Conservation (phyloP, 805 yeast species). For the Sungouiozyma ichnusensis region DNA sequence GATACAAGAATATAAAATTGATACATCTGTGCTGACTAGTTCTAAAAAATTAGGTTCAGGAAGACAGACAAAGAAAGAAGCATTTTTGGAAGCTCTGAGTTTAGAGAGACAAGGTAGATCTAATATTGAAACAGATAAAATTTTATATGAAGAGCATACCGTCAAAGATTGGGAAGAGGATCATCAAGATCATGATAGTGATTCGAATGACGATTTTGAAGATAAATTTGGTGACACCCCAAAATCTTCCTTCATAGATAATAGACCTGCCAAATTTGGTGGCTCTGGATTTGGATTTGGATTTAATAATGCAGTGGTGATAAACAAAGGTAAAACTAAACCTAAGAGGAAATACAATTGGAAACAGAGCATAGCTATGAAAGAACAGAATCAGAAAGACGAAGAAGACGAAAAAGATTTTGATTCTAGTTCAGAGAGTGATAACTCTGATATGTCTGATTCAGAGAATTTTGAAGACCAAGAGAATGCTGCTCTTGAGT, state of each 20-base stretch:
- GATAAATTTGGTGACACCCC: conserved; percentile 16
- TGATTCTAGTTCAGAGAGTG: conserved; percentile 29
- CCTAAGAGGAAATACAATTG: conserved; percentile 59
- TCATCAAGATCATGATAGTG: conserved; percentile 17
- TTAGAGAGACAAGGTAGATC: conserved; percentile 63
- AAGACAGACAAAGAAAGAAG: conserved; percentile 53
- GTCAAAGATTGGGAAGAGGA: conserved; percentile 50
- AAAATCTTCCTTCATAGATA: conserved; percentile 50
- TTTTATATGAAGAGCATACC: conserved; percentile 60
- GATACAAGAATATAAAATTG: conserved; percentile 51
- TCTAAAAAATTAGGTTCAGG: conserved; percentile 75
- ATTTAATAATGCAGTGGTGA: conserved; percentile 44
- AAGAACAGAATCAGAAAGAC: conserved; percentile 35
- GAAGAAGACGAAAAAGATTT: conserved; percentile 57
- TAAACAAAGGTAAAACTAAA: conserved; percentile 26
- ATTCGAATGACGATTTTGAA: conserved; percentile 20
- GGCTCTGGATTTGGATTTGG: conserved; percentile 65
- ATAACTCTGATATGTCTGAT: conserved; percentile 6
- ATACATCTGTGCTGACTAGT: conserved; percentile 57
- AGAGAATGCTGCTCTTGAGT: conserved; percentile 21
- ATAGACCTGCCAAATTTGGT: conserved; percentile 51
- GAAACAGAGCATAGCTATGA: conserved; percentile 47
- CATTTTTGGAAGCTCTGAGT: conserved; percentile 62
- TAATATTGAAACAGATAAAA: conserved; percentile 46
- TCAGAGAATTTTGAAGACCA: conserved; percentile 12